phyloP scores from a whole-genome alignment of 805 yeast species.

The Teunomyces panamensis region DNA sequence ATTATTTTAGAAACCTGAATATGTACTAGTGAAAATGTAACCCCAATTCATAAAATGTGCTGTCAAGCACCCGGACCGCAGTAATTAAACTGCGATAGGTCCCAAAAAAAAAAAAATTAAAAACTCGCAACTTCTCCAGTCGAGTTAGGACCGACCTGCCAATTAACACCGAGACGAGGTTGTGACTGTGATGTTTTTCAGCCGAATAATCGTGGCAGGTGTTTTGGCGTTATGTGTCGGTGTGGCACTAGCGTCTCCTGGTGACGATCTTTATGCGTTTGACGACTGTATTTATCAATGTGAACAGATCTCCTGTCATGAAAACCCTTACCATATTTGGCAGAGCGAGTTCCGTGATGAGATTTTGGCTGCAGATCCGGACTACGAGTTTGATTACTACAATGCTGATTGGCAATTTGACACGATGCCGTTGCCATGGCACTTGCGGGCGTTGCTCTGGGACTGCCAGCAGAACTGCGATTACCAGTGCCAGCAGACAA shows the following conservation, averaged over 20 bases:
- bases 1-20: background rate
- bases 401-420: slow-evolving; percentile 35
- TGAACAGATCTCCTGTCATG: slow-evolving; percentile 30
- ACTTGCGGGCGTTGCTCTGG: slow-evolving; percentile 44
- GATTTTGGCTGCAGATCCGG: slow-evolving; percentile 11
- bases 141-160: background rate
- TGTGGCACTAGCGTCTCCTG: slow-evolving; percentile 42
- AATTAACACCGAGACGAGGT: background rate
- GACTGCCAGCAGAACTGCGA: slow-evolving; percentile 67
- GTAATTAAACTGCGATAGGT: background rate
- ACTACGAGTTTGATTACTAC: slow-evolving; percentile 21
- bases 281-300: slow-evolving; percentile 55
- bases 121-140: background rate
- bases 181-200: background rate
- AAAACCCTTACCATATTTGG: slow-evolving; percentile 25
- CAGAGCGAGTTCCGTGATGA: slow-evolving; percentile 21
- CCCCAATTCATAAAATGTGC: background rate
- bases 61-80: background rate
- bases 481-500: slow-evolving; percentile 81
- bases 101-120: background rate
- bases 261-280: slow-evolving; percentile 59
- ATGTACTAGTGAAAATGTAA: background rate
- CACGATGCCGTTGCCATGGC: slow-evolving; percentile 37
- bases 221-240: background rate
- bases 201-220: background rate